Evolutionary conservation across 352 stramenopile species (phyloP), one percentile per base, ranked within the genome.

Genomic region (Phytophthora ohioensis): DNA sequence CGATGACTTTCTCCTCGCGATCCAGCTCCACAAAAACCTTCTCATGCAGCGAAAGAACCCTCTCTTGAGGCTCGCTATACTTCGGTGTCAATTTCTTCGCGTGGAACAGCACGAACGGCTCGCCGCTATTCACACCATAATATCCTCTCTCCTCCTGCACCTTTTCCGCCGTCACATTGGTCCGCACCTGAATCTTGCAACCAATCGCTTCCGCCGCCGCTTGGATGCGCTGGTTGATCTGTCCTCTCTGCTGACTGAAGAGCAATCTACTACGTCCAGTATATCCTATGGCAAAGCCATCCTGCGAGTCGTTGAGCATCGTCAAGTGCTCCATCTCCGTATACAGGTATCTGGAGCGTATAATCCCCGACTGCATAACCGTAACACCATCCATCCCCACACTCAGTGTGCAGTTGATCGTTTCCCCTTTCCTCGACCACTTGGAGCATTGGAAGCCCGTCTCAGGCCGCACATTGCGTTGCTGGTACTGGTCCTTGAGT

Each of bases 241-340:
- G 57, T 7, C 47, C 56, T 49, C 87, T 82, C 12, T 88, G 78
- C 11, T 90, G 72, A 54, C 78, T 88, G 58, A 93, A 95, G 51
- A 96, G 91, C 0, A 96, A 64, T 7, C 82, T 87, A 60, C 81
- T 81, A 4, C 86, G 83, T 17, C 87, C 87, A 3, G 75, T 79
- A 53, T 92, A 93, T 0, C 87, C 84, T 52, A 94, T 75, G 34
- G 82, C 78, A 46, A 94, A 91, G 0, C 73, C 89, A 5, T 91
- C 82, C 38, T 73, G 67, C 30, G 84, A 83, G 41, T 93, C 84
- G 1, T 69, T 69, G 6, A 92, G 57, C 17, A 78, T 31, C 36
- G 87, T 82, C 27, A 95, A 42, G 60, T 96, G 83, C 59, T 90
- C 79, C 80, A 96, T 94, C 53, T 93, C 86, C 4, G 91, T 85